Evolutionary conservation across 2,329 filamentous ascomycete species (phyloP).

Genomic region (Neocucurbitaria cava): DNA sequence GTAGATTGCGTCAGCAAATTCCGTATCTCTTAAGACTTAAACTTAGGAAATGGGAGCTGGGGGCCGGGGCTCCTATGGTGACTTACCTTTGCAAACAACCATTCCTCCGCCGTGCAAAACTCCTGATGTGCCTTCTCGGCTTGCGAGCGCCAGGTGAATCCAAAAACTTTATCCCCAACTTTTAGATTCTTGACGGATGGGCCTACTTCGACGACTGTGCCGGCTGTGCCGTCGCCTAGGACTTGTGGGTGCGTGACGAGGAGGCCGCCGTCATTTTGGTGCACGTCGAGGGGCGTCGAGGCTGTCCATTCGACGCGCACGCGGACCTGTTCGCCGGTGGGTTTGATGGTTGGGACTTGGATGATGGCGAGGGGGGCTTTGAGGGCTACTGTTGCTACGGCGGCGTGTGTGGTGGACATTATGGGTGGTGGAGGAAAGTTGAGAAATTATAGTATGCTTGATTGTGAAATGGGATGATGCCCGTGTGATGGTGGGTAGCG

Average conservation of each 20-base stretch:
- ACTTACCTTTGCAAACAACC: constrained; percentile 49
- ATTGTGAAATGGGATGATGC: too few relatives aligned
- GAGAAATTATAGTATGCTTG: too few relatives aligned
- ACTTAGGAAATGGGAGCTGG: accelerated
- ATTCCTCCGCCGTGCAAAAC: constrained; percentile 61
- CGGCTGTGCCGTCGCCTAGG: constrained; percentile 61
- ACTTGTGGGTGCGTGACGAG: constrained; percentile 59
- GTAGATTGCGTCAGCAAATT: too few relatives aligned
- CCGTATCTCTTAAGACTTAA: constrained; percentile 9
- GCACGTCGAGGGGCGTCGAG: constrained; percentile 67
- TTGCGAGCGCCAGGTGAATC: constrained; percentile 58
- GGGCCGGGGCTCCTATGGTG: too few relatives aligned
- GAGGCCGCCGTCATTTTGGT: constrained; percentile 67
- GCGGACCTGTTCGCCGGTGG: constrained; percentile 56
- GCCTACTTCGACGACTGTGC: constrained; percentile 61
- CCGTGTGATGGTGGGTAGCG: too few relatives aligned
- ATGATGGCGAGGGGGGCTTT: constrained; percentile 46
- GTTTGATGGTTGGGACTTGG: constrained; percentile 45
- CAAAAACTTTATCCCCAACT: constrained; percentile 64
- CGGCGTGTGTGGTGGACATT: constrained; percentile 49
- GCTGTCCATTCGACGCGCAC: constrained; percentile 65
- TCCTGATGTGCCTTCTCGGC: constrained; percentile 64
- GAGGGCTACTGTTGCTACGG: constrained; percentile 50
- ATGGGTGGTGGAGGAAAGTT: too few relatives aligned
- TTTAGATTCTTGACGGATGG: constrained; percentile 53